These are phyloP conservation scores for Drechslerella coelobrocha DNA, from an alignment of 2,329 filamentous ascomycete genomes.

Conservation along the genomic window DNA sequence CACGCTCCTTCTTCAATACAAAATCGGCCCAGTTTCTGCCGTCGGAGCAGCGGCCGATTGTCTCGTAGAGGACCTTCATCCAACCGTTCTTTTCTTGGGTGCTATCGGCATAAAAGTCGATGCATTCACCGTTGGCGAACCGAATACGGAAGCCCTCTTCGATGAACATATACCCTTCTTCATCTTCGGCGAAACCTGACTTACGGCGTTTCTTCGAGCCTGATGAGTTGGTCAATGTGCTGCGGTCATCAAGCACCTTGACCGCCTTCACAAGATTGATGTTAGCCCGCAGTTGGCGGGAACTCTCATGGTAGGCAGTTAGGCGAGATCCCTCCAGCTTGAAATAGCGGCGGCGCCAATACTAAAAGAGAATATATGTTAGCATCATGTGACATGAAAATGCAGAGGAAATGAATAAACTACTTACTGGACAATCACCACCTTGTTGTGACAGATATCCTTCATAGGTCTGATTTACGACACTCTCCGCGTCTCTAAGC, in stretches of 20 bases:
- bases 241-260: slow-evolving; percentile 91
- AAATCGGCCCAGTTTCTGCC: slow-evolving; percentile 69
- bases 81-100: slow-evolving; percentile 87
- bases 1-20: slow-evolving; percentile 62
- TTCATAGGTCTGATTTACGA: slow-evolving; percentile 79
- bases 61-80: slow-evolving; percentile 86
- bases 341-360: slow-evolving; percentile 98
- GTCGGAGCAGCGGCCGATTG: slow-evolving; percentile 65
- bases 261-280: slow-evolving; percentile 95
- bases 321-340: slow-evolving; percentile 88
- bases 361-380: slow-evolving; percentile 65
- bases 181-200: slow-evolving; percentile 95
- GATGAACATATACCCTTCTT: slow-evolving; percentile 99
- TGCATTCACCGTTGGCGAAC: slow-evolving; percentile 97
- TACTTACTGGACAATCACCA: slow-evolving; percentile 91
- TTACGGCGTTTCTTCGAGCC: slow-evolving; percentile 81
- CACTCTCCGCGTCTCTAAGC: slow-evolving; percentile 85
- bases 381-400: slow-evolving; percentile 56
- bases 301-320: slow-evolving; percentile 94
- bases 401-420: neutral
- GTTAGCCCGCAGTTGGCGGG: slow-evolving; percentile 90
- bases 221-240: slow-evolving; percentile 77
- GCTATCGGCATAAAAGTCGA: slow-evolving; percentile 96
- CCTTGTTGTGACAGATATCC: slow-evolving; percentile 94
- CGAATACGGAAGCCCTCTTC: slow-evolving; percentile 98